Percentiles rank a stretch among this genome's conserved stretches.
These are phyloP conservation scores for Rossbeevera mucosa DNA, from an alignment of 768 basidiomycete genomes.

Conservation along the genomic window DNA sequence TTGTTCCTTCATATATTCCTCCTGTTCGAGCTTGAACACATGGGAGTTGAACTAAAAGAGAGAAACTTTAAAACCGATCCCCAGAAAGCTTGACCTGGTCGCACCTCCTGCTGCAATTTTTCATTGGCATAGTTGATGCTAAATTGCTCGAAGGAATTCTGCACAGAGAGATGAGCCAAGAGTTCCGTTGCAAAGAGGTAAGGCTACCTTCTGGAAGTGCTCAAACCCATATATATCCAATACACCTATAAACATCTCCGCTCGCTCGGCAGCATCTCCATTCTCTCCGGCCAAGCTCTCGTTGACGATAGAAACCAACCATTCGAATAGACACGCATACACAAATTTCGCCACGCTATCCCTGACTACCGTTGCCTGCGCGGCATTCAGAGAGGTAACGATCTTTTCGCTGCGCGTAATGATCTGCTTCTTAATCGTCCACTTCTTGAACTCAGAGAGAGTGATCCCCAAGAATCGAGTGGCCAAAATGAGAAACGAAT, in stretches of 20 bases:
- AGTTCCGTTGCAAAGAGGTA: not conserved
- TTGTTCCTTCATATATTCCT: slow-evolving; percentile 96
- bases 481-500: slow-evolving; percentile 72
- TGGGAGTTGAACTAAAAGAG: slow-evolving; percentile 88
- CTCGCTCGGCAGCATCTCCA: slow-evolving; percentile 82
- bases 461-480: slow-evolving; percentile 90
- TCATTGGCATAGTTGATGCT: slow-evolving; percentile 99
- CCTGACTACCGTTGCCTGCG: slow-evolving; percentile 89
- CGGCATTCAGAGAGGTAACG: slow-evolving; percentile 74
- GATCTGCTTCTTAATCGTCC: slow-evolving; percentile 98
- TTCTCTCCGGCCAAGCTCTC: slow-evolving; percentile 95
- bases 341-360: slow-evolving; percentile 98
- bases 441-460: slow-evolving; percentile 92
- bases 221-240: slow-evolving; percentile 98
- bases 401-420: slow-evolving; percentile 95
- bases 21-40: slow-evolving; percentile 98
- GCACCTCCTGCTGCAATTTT: slow-evolving; percentile 93
- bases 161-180: slow-evolving; percentile 5
- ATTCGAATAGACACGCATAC: slow-evolving; percentile 98
- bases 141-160: slow-evolving; percentile 96
- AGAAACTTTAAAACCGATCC: slow-evolving; percentile 10
- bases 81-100: slow-evolving; percentile 9
- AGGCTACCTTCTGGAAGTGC: slow-evolving; percentile 84
- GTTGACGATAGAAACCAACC: slow-evolving; percentile 96
- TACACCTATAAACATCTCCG: slow-evolving; percentile 99